A percentile compares a stretch with the other conserved stretches of the same genome.
Conservation (phyloP, 2,329 filamentous ascomycete genomes). For the Parastagonospora nodorum region DNA sequence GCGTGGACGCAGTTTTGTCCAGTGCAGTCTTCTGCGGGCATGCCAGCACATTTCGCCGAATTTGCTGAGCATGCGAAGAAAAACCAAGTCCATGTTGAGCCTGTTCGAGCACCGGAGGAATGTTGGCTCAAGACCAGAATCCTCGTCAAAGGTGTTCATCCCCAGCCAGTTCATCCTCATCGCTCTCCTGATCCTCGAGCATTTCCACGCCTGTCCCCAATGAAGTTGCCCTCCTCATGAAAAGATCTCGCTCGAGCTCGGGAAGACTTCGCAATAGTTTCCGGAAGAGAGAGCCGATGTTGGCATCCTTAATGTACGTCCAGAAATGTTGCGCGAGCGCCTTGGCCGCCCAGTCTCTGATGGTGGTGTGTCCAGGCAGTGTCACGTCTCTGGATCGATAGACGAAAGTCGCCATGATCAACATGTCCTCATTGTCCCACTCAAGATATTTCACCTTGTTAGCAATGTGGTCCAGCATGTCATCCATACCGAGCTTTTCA, state of each 20-base stretch:
- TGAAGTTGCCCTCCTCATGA: constrained; percentile 3
- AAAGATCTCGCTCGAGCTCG: constrained; percentile 21
- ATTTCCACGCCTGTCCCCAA: not conserved
- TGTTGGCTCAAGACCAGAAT: not conserved
- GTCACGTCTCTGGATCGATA: constrained; percentile 8
- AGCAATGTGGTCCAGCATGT: constrained; percentile 32
- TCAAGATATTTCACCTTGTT: constrained; percentile 20
- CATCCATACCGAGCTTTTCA: constrained; percentile 24
- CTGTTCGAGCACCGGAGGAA: too few relatives aligned
- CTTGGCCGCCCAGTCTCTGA: constrained; percentile 22
- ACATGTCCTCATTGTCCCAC: constrained; percentile 10
- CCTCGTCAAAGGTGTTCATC: not conserved
- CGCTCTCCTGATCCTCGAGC: not conserved
- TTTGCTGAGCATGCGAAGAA: too few relatives aligned
- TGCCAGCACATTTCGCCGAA: too few relatives aligned
- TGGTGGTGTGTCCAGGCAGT: constrained; percentile 6
- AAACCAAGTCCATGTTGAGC: too few relatives aligned
- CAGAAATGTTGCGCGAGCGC: constrained; percentile 28
- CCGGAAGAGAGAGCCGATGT: constrained; percentile 10
- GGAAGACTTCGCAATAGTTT: constrained; percentile 15
- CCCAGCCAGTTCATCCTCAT: not conserved
- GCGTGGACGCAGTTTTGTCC: too few relatives aligned
- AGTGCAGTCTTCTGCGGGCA: too few relatives aligned
- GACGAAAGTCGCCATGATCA: constrained; percentile 20
- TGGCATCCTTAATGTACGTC: constrained; percentile 14